Evolutionary conservation across 257 asterid genomes (phyloP), one percentile per base, ranked within the genome.

Genomic region (Forsythia viridissima): DNA sequence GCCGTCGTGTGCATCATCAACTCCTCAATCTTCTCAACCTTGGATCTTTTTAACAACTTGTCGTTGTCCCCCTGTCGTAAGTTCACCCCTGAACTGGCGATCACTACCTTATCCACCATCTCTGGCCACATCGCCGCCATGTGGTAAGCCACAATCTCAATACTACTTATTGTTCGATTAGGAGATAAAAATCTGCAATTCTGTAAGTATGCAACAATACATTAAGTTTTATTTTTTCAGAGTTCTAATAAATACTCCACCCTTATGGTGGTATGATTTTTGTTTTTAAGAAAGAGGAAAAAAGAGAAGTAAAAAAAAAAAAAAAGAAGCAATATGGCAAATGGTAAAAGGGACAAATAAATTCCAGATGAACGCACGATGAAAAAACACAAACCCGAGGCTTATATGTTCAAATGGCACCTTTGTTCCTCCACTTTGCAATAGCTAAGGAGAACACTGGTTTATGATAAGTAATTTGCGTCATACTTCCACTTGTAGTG

Each of bases 361-460:
- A 76, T 59, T 37, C 70, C 39, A 66, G 52, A 73, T 34, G 57
- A 43, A 72, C 70, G 70, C 79, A 21, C 34, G 13, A 43, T 57
- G 44, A 73, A 76, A 79, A 42, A 80, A 76, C 70, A 86, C 89
- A 76, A 77, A 93, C 98, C 97, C 89, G 86, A 94, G 90, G 81
- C 84, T 84, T 55, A 94, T 90, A 84, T 87, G 87, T 84, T 95
- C 97, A 78, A 91, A 88, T 24, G 99, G 86, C 73, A 84, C 91
- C 93, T 46, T 85, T 81, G 80, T 89, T 89, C 87, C 97, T 91
- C 99, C 99, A 95, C 86, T 91, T 95, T 69, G 97, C 87, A 84
- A 90, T 90, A 73, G 92, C 86, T 78, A 93, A 81, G 73, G 90
- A 92, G 88, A 95, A 82, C 42, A 89, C 97, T 41, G 98, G 97